Base-by-base conservation (phyloP, 202 grass and related monocot genomes). In the Hordeum pubiflorum region DNA sequence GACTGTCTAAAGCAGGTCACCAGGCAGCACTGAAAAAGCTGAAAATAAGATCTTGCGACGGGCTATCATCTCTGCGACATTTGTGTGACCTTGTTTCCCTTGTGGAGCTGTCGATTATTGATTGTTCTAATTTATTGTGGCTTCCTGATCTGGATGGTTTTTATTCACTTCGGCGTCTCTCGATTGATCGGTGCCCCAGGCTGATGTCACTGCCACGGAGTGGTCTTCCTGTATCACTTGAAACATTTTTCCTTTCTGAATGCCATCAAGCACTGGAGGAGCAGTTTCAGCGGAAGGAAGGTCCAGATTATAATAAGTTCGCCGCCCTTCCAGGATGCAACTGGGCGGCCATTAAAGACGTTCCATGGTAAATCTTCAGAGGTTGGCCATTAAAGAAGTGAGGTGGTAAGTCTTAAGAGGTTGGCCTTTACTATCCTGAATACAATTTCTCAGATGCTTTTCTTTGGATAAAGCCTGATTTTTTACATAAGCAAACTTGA, bases 221-320 rank as follows among this genome's bases (percentile, higher is more conserved):
- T 18, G 67, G 79, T 60, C 67, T 81, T 46, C 79, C 79, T 72
- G 54, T 81, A 31, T 81, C 67, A 4, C 79, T 81, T 61, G 6
- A 61, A 46, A 26, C 5, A 21, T 18, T 73, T n/a, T 33, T 24
- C 27, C 13, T 82, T 37, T 4, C n/a, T 33, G 11, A 12, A 73
- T 72, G 68, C 46, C 44, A 68, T 79, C 77, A 12, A 56, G 29
- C 48, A 39, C 22, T 79, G 41, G 44, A 39, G 3, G n/a, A 38
- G 10, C 77, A 79, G 60, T 79, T 79, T 79, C 43, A 68, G 32
- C 31, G 3, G 31, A 63, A 67, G 61, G 38, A 38, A 17, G 31
- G 62, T 26, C 43, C 44, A 23, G 76, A 79, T 5, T 79, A 37
- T 23, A 67, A 79, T 27, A 79, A 66, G 61, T 39, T 64, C 36